Conservation (phyloP, 1,284 basidiomycete genomes). For the Ceratobasidium sp. region DNA sequence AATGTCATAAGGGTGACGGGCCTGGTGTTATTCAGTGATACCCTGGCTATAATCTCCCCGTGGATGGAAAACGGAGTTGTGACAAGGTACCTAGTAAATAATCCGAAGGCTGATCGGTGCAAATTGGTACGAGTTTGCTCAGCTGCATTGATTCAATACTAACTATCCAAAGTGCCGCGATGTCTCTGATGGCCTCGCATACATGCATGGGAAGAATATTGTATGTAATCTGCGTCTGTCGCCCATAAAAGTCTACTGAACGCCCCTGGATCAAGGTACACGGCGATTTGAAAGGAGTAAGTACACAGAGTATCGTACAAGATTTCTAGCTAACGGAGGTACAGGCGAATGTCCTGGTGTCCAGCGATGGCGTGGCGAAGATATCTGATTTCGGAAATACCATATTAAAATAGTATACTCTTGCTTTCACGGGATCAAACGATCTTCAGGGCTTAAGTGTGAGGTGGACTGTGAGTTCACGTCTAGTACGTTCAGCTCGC, state of each 20-base stretch:
- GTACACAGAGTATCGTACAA: not conserved
- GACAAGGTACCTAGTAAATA: not conserved
- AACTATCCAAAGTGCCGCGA: not conserved
- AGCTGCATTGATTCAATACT: not conserved
- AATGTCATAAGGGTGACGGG: constrained; percentile 10
- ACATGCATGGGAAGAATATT: constrained; percentile 4
- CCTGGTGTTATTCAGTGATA: not conserved
- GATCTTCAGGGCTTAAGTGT: not conserved
- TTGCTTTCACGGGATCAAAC: constrained; percentile 8
- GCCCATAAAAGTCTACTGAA: not conserved
- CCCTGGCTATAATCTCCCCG: constrained; percentile 20
- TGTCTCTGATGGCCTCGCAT: not conserved
- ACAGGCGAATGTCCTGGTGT: constrained; percentile 24
- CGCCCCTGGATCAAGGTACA: not conserved
- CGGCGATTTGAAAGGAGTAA: constrained; percentile 5
- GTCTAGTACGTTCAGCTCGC: not conserved
- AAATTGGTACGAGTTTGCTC: not conserved
- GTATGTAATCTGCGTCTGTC: not conserved
- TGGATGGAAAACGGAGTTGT: constrained; percentile 20
- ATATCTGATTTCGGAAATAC: constrained; percentile 15
- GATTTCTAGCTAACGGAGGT: not conserved
- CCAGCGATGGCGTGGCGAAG: not conserved
- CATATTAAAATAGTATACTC: not conserved
- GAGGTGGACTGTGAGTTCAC: not conserved
- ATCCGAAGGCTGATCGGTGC: not conserved